Evolutionary conservation across 441 rosid species (phyloP), one percentile per base, ranked within the genome.

Genomic region (Rhodomyrtus psidioides): DNA sequence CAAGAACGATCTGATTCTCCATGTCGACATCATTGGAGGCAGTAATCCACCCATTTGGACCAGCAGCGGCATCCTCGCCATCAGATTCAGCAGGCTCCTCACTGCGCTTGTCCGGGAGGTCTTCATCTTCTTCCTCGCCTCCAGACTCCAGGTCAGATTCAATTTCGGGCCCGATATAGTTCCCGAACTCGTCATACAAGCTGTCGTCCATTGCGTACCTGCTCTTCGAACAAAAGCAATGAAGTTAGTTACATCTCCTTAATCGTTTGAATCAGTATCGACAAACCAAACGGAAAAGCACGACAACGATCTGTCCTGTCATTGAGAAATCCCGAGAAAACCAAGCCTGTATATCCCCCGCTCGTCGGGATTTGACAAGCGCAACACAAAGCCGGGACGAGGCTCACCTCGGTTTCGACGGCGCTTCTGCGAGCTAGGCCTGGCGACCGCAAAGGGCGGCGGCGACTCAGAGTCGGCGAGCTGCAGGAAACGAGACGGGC

Each of bases 131-230:
- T 70, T 91, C 95, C 75, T 96, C 98, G 7, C 88, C 92, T 39
- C 93, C 98, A 70, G 95, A 94, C 83, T 95, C 99, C 56, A 84
- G 91, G 92, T 96, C 99, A 6, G 99, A 97, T 93, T 96, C 99
- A 26, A 97, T 95, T 87, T 95, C 98, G 4, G 99, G 99, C 60
- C 99, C 98, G 87, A 95, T 95, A 56, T 96, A 97, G 94, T 96
- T 97, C 53, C 98, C 99, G 83, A 97, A 97, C 94, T 97, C 98
- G 88, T 97, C 98, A 83, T 96, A 97, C 83, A 97, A 91, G 91
- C 94, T 96, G 88, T 96, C 99, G 88, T 97, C 99, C 99, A 96
- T 97, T 60, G 49, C 70, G 39, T 24, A 83, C 86, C 70, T 27
- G 60, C 70, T 55, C 12, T 27, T 2, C 88, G 46, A 26, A 57